Percentiles rank a stretch among this genome's conserved stretches.
These are phyloP conservation scores for Castanospermum australe DNA, from an alignment of 306 rosid genomes.

Conservation along the genomic window DNA sequence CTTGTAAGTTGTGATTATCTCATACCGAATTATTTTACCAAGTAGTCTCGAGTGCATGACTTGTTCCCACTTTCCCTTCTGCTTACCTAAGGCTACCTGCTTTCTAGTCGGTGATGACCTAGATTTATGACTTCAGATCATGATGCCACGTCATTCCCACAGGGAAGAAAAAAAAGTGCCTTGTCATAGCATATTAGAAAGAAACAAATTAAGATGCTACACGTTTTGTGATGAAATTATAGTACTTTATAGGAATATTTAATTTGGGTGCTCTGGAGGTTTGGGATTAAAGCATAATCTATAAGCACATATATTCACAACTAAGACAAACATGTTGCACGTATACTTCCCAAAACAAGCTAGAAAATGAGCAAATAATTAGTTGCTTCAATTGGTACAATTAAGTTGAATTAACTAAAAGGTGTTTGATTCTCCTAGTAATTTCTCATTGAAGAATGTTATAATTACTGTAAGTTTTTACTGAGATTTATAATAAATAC, in stretches of 20 bases:
- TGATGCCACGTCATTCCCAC: slow-evolving; percentile 35
- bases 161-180: slow-evolving; percentile 6
- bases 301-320: background rate
- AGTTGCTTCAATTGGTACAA: no score
- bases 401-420: no score
- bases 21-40: background rate
- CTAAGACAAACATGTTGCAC: slow-evolving; percentile 22
- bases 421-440: no score
- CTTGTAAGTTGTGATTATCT: slow-evolving; percentile 53
- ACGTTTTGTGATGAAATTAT: slow-evolving; percentile 39
- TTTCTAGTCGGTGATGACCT: slow-evolving; percentile 38
- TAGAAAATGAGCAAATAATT: no score
- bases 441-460: no score
- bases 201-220: slow-evolving; percentile 19
- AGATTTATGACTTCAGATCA: slow-evolving; percentile 42
- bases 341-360: background rate
- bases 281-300: background rate
- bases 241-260: slow-evolving; percentile 24
- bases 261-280: slow-evolving; percentile 19
- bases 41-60: slow-evolving; percentile 26
- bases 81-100: slow-evolving; percentile 34
- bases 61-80: slow-evolving; percentile 36
- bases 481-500: no score
- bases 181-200: slow-evolving; percentile 20
- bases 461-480: no score